A percentile compares a stretch with the other conserved stretches of the same genome.
Conservation (phyloP, 2,329 filamentous ascomycete genomes). For the Dothistroma septosporum region DNA sequence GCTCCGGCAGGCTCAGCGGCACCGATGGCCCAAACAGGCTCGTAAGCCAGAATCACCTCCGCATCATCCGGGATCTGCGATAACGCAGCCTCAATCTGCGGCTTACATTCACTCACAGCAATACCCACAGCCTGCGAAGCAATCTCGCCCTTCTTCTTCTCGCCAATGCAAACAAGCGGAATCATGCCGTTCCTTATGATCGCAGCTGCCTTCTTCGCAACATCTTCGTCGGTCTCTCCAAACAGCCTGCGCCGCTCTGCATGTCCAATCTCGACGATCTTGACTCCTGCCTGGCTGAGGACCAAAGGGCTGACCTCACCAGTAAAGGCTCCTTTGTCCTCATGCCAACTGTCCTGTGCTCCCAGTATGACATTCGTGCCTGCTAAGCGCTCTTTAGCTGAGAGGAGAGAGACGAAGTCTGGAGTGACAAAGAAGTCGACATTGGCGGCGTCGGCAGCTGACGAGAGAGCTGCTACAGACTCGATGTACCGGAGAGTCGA, state of each 20-base stretch:
- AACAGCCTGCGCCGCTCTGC: constrained; percentile 72
- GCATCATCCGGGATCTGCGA: constrained; percentile 56
- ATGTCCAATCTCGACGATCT: constrained; percentile 74
- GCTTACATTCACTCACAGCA: constrained; percentile 62
- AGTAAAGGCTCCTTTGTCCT: constrained; percentile 68
- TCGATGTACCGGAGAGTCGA: constrained; percentile 53
- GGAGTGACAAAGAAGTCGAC: constrained; percentile 74
- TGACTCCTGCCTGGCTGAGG: constrained; percentile 63
- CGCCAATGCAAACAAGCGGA: constrained; percentile 77
- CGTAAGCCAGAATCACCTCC: constrained; percentile 75
- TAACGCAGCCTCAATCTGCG: constrained; percentile 63
- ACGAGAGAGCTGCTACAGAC: constrained; percentile 41
- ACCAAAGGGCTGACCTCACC: constrained; percentile 70
- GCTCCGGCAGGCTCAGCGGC: constrained; percentile 65
- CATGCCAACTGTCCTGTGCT: constrained; percentile 71
- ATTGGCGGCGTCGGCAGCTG: constrained; percentile 52
- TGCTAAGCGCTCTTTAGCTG: constrained; percentile 46
- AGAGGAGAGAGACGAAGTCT: constrained; percentile 66
- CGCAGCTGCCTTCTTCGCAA: constrained; percentile 66
- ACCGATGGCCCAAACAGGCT: constrained; percentile 87
- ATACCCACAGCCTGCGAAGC: constrained; percentile 50
- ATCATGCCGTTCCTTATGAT: constrained; percentile 65
- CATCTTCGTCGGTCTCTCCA: constrained; percentile 66
- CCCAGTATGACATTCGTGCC: constrained; percentile 58
- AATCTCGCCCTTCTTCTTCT: constrained; percentile 50